Evolutionary conservation across 495 filamentous ascomycete genomes (phyloP), one percentile per base, ranked within the genome.

Genomic region (Delitschia confertaspora): DNA sequence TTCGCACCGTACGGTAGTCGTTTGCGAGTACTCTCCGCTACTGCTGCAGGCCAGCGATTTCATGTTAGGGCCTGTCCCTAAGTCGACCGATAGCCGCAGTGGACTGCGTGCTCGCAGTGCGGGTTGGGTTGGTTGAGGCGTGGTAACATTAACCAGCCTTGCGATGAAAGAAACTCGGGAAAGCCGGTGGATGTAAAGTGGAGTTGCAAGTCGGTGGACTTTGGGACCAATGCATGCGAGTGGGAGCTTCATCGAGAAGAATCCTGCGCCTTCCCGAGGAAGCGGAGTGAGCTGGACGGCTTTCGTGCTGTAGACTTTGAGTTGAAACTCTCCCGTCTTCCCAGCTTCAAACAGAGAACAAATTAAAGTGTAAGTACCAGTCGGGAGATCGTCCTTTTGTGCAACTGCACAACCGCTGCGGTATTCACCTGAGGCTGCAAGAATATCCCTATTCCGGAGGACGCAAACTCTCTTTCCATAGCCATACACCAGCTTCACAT

Each of bases 281-380:
- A 94, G 65, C 4, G 69, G 71, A 3, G 61, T 60, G 6, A 88
- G 47, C 0, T 47, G 26, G 27, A 76, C 72, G 2, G 70, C 64
- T 6, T 65, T 60, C 17, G 65, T 73, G n/a, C 82, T 76, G 7
- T 73, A 75, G 24, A 93, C 70, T 51, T 75, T 76, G 19, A 98
- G 68, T 2, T 69, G 76, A 63, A 93, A 96, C n/a, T 68, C 69
- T 2, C 76, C 86, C 2, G 75, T 62, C 56, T 88, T 82, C 21
- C 77, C 77, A 0, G 80, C 73, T 32, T 93, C 85, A 58, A 93
- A 95, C 1, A 91, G 94, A 6, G 82, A 88, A 52, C 78, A 82
- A 8, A 96, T 79, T 33, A 94, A 71, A 0, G 87, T 95, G 63
- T 96, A 96, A 0, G 68, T 71, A 2, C 89, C 89, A 2, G 69